phyloP scores from a whole-genome alignment of 1,284 basidiomycete species.

The Thelephora terrestris region DNA sequence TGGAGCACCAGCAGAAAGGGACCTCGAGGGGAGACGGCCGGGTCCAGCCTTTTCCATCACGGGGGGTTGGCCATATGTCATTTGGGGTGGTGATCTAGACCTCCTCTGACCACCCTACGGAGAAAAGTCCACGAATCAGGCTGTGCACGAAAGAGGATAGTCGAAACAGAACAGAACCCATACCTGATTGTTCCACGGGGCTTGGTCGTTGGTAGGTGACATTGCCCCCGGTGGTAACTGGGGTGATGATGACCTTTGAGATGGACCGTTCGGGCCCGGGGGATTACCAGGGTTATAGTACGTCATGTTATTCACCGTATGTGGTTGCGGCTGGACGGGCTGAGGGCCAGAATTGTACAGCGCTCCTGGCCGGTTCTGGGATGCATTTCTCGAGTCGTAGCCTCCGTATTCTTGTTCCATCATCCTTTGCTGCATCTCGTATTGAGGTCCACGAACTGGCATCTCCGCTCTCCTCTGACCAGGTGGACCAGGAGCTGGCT shows the following conservation, averaged over 20 bases:
- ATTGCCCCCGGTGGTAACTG: constrained; percentile 53
- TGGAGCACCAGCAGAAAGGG: constrained; percentile 53
- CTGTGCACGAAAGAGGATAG: background rate
- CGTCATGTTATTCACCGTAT: constrained; percentile 16
- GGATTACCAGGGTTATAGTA: constrained; percentile 26
- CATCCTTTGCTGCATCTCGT: constrained; percentile 86
- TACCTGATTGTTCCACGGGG: background rate
- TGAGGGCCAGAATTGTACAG: constrained; percentile 8
- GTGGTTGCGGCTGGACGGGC: constrained; percentile 26
- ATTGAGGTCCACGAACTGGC: constrained; percentile 80
- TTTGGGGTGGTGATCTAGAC: constrained; percentile 21
- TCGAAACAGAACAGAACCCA: background rate
- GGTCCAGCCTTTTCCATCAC: constrained; percentile 19
- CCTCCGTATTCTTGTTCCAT: constrained; percentile 75
- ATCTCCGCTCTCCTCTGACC: constrained; percentile 71
- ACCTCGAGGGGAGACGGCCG: constrained; percentile 38
- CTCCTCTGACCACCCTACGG: constrained; percentile 1
- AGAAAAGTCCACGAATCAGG: background rate
- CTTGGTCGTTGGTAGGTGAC: constrained; percentile 33
- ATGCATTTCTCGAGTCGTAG: constrained; percentile 10
- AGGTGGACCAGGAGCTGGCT: constrained; percentile 40
- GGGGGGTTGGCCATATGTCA: constrained; percentile 13
- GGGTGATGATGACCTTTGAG: constrained; percentile 6
- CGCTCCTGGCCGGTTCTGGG: constrained; percentile 1
- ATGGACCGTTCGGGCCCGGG: constrained; percentile 2